These are phyloP conservation scores for Xanthoconium purpureum DNA, from an alignment of 768 basidiomycete genomes.

Conservation along the genomic window DNA sequence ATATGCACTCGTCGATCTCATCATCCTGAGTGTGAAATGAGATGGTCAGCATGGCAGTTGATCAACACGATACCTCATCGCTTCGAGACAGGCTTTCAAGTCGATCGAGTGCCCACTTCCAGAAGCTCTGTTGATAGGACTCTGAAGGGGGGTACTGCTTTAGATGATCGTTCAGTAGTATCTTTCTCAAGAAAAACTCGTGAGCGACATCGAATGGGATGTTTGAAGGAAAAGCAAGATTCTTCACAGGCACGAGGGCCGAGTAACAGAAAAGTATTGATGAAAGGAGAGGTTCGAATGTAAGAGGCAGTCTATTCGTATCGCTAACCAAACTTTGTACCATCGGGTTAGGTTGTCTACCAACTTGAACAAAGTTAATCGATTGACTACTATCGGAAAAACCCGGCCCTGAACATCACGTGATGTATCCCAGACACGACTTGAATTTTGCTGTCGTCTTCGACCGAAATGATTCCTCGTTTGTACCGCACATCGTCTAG, in stretches of 20 bases:
- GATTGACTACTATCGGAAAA: too few relatives aligned
- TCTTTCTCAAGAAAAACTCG: constrained; percentile 47
- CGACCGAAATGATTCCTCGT: constrained; percentile 21
- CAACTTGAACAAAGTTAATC: too few relatives aligned
- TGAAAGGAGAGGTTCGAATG: constrained; percentile 30
- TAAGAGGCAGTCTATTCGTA: background rate
- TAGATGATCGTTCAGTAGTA: constrained; percentile 56
- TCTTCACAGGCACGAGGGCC: constrained; percentile 45
- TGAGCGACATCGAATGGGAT: constrained; percentile 44
- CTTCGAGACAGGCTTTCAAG: constrained; percentile 44
- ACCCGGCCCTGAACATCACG: constrained; percentile 26
- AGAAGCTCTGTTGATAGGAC: constrained; percentile 63
- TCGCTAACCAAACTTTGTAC: too few relatives aligned
- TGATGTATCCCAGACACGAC: constrained; percentile 11
- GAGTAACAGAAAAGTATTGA: constrained; percentile 51
- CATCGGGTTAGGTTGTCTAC: too few relatives aligned
- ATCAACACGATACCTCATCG: constrained; percentile 44
- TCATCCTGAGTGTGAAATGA: constrained; percentile 38
- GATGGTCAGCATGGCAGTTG: background rate
- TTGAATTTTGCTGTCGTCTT: constrained; percentile 15
- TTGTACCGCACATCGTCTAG: constrained; percentile 15
- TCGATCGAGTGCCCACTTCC: constrained; percentile 64
- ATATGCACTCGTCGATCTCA: constrained; percentile 66
- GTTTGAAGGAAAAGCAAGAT: constrained; percentile 40
- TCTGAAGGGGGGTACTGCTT: constrained; percentile 57